A percentile compares a stretch with the other conserved stretches of the same genome.
phyloP scores from a whole-genome alignment of 768 basidiomycete genomes.

The Gymnopilus junonius region DNA sequence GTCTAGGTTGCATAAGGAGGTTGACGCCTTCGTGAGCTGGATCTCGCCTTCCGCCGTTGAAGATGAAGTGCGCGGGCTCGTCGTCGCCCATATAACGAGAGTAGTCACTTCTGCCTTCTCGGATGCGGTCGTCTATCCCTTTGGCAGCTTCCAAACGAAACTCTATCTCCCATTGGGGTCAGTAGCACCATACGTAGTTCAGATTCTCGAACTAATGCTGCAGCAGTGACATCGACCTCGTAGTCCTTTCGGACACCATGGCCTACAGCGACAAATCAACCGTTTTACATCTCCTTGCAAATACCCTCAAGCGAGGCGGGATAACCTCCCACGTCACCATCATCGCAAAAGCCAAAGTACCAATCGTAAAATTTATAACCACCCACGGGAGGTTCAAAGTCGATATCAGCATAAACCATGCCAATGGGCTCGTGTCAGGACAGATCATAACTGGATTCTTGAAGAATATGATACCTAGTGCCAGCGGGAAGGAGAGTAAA shows the following conservation, averaged over 20 bases:
- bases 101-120: conserved; percentile 70
- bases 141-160: conserved; percentile 93
- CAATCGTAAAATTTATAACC: conserved; percentile 95
- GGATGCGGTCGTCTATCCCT: conserved; percentile 82
- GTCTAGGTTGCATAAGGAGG: conserved; percentile 82
- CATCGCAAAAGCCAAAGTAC: conserved; percentile 93
- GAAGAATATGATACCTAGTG: conserved; percentile 50
- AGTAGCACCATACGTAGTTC: conserved; percentile 26
- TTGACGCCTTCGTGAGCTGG: conserved; percentile 82
- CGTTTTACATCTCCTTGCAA: conserved; percentile 79
- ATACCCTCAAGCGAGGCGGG: conserved; percentile 70
- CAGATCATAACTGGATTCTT: conserved; percentile 83
- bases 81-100: conserved; percentile 70
- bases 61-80: conserved; percentile 79
- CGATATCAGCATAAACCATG: conserved; percentile 94
- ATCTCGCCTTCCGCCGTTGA: conserved; percentile 87
- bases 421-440: conserved; percentile 80
- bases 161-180: conserved; percentile 93
- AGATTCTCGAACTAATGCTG: conserved; percentile 19
- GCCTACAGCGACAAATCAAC: conserved; percentile 68
- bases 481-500: conserved; percentile 44
- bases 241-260: conserved; percentile 81
- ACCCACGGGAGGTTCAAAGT: conserved; percentile 82
- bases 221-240: conserved; percentile 91
- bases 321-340: conserved; percentile 82